Conservation (phyloP, 352 stramenopile species). For the Pythium brachiatum region DNA sequence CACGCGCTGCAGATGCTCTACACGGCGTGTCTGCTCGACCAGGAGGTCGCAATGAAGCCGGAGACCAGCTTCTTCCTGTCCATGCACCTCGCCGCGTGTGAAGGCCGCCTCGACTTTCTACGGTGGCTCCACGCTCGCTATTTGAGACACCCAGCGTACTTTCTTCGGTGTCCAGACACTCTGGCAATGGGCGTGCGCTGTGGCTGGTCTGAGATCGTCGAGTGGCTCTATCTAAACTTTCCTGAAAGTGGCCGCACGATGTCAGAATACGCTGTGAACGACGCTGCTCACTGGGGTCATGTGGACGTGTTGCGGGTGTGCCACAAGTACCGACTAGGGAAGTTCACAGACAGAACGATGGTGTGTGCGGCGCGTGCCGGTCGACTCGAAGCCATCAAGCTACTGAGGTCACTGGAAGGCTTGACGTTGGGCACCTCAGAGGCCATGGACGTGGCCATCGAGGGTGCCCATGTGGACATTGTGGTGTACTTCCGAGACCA, state of each 20-base stretch:
- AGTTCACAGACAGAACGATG: neutral
- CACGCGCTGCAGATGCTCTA: neutral
- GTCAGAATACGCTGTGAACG: neutral
- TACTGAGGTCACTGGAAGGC: neutral
- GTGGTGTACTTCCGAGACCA: neutral
- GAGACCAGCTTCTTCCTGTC: conserved; percentile 1
- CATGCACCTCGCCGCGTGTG: conserved; percentile 11
- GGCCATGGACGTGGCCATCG: neutral
- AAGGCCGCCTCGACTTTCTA: conserved; percentile 7
- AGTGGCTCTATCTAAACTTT: conserved; percentile 11
- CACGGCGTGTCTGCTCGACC: neutral
- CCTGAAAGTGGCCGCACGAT: conserved; percentile 1
- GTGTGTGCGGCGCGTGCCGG: neutral
- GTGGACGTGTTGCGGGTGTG: conserved; percentile 9
- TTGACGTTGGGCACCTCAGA: neutral
- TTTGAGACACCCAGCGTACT: neutral
- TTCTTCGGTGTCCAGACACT: conserved; percentile 1
- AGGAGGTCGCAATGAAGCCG: neutral
- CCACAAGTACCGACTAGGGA: conserved; percentile 3
- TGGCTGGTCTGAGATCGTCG: conserved; percentile 12
- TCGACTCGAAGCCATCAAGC: neutral
- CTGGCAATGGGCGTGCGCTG: conserved; percentile 16
- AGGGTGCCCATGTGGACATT: neutral
- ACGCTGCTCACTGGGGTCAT: conserved; percentile 10
- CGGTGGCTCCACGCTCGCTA: conserved; percentile 10